Evolutionary conservation across 2,329 filamentous ascomycete species (phyloP), one percentile per base, ranked within the genome.

Genomic region (Sclerotinia subarctica): DNA sequence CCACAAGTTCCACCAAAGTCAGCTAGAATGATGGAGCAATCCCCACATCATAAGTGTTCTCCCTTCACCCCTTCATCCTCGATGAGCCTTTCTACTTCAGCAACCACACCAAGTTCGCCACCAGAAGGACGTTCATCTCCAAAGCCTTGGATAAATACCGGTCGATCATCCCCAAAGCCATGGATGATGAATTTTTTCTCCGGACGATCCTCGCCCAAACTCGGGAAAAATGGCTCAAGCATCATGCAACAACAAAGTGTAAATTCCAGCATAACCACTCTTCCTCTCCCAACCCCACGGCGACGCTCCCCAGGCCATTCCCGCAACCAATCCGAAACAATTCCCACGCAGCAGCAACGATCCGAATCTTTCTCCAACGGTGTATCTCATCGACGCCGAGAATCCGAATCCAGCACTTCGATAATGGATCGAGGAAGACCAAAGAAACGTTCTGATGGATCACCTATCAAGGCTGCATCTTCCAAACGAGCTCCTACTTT

Each of bases 381-480:
- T 65, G 53, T 73, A 3, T 75, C 80, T 5, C 86, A 88, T 72
- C 81, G 81, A 64, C 80, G 86, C 60, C 82, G 82, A 26, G 82
- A 82, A 62, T 89, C 87, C 1, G 87, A 89, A 67, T 82, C 84
- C 0, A 82, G 80, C 70, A 81, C 84, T 1, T 84, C 81, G 69
- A 85, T 87, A 57, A 86, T 87, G 82, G 86, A 89, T 69, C 81
- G 87, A 54, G 87, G 86, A 6, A 82, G 87, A n/a, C 84, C 86
- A 0, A 82, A 83, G 68, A 88, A 86, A 77, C 80, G 85, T 65
- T 75, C 75, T 17, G 84, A 86, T 32, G 76, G 77, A 21, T 79
- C 69, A 26, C 70, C 72, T 13, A 68, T 73, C 32, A 74, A 74
- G 79, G 80, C 72, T 84, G 81, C 70, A 5, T 21, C 26, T 21